phyloP scores from a whole-genome alignment of 2,329 filamentous ascomycete species.

The Raffaelea arxii region DNA sequence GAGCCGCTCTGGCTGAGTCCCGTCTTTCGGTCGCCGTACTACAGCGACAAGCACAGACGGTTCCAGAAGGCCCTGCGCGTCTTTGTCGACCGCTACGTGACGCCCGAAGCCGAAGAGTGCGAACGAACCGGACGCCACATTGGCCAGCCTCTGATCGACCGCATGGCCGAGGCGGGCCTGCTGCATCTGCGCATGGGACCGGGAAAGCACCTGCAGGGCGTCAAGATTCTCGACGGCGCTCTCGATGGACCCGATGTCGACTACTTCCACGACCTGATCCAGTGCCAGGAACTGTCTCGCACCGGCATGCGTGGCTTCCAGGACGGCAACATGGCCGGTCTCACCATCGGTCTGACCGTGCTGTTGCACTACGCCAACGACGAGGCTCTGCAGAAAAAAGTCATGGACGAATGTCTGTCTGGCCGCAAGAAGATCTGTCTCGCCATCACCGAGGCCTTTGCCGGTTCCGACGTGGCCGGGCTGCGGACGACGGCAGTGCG shows the following conservation, averaged over 20 bases:
- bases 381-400: slow-evolving; percentile 51
- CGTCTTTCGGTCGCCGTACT: slow-evolving; percentile 64
- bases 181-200: slow-evolving; percentile 77
- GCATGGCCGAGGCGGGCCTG: slow-evolving; percentile 64
- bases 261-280: slow-evolving; percentile 76
- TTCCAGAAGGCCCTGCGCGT: slow-evolving; percentile 61
- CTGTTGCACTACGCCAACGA: slow-evolving; percentile 71
- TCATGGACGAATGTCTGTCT: slow-evolving; percentile 63
- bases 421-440: slow-evolving; percentile 84
- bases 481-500: slow-evolving; percentile 70
- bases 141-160: slow-evolving; percentile 61
- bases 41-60: slow-evolving; percentile 60
- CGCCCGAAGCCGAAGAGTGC: slow-evolving; percentile 65
- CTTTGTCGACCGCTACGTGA: slow-evolving; percentile 63
- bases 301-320: slow-evolving; percentile 70
- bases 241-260: slow-evolving; percentile 75
- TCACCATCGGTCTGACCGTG: slow-evolving; percentile 73
- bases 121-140: slow-evolving; percentile 67
- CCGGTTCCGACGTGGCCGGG: slow-evolving; percentile 72
- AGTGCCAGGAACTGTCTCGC: slow-evolving; percentile 63
- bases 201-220: slow-evolving; percentile 69
- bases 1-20: slow-evolving; percentile 77
- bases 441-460: slow-evolving; percentile 82
- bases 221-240: slow-evolving; percentile 56
- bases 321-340: slow-evolving; percentile 79